These are phyloP conservation scores for Solanum ossicruentum DNA, from an alignment of 257 asterid genomes.

Conservation along the genomic window DNA sequence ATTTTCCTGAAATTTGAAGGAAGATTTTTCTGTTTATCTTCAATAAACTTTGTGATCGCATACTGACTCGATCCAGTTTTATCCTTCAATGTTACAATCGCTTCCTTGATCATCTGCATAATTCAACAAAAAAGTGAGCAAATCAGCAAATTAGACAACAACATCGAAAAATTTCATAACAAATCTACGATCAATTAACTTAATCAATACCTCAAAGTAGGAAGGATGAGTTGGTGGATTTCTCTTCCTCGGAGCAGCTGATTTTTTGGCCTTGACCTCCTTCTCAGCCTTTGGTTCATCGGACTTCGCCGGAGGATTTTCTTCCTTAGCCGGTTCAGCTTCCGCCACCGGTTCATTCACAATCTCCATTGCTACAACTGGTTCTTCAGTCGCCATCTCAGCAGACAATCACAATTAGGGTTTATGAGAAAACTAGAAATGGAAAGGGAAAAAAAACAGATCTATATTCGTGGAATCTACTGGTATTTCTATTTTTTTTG, in stretches of 20 bases:
- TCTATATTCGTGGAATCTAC: background rate
- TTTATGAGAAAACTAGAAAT: background rate
- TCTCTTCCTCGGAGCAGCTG: slow-evolving; percentile 44
- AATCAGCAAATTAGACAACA: background rate
- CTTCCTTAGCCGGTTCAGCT: slow-evolving; percentile 10
- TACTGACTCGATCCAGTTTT: slow-evolving; percentile 72
- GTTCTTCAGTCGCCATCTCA: slow-evolving; percentile 41
- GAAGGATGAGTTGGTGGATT: slow-evolving; percentile 50
- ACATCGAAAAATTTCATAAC: background rate
- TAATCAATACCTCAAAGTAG: slow-evolving; percentile 43
- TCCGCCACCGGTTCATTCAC: slow-evolving; percentile 1
- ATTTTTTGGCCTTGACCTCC: slow-evolving; percentile 33
- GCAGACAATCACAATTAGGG: background rate
- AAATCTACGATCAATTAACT: background rate
- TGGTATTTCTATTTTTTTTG: background rate
- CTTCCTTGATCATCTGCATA: slow-evolving; percentile 73
- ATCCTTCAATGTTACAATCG: slow-evolving; percentile 60
- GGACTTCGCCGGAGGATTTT: slow-evolving; percentile 7
- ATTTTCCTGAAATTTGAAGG: slow-evolving; percentile 67
- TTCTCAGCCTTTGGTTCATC: slow-evolving; percentile 25
- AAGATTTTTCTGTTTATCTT: slow-evolving; percentile 57
- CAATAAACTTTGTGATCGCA: slow-evolving; percentile 60
- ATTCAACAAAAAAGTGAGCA: background rate
- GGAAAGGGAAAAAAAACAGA: background rate
- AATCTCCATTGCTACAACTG: slow-evolving; percentile 14